These are phyloP conservation scores for Sicyos edulis DNA, from an alignment of 306 rosid species.

Conservation along the genomic window DNA sequence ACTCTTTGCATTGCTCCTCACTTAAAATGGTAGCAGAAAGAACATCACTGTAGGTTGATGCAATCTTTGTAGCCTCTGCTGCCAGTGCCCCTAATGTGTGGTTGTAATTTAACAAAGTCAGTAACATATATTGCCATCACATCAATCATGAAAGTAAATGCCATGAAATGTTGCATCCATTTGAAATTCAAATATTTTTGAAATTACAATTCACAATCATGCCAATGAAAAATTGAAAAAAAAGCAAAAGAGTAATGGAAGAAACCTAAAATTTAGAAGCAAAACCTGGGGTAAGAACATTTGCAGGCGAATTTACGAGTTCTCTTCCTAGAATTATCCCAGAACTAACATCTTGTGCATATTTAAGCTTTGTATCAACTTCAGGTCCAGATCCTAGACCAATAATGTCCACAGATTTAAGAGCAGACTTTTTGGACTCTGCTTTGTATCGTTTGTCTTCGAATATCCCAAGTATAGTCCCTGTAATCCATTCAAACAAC, in stretches of 20 bases:
- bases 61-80: constrained; percentile 87
- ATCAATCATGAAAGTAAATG: not conserved
- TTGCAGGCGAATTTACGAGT: constrained; percentile 93
- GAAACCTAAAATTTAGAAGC: not conserved
- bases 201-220: not conserved
- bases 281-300: constrained; percentile 95
- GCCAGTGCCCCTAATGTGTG: constrained; percentile 60
- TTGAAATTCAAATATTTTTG: not conserved
- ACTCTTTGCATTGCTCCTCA: constrained; percentile 73
- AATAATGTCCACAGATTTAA: constrained; percentile 67
- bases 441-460: constrained; percentile 78
- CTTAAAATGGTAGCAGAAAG: constrained; percentile 70
- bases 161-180: not conserved
- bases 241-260: not conserved
- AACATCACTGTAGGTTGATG: constrained; percentile 69
- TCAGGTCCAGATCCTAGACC: constrained; percentile 88
- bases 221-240: not conserved
- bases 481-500: constrained; percentile 36
- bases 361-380: constrained; percentile 76
- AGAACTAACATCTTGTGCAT: constrained; percentile 67
- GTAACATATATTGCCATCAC: constrained; percentile 5
- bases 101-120: constrained; percentile 26
- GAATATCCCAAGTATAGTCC: constrained; percentile 69
- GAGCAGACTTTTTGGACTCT: constrained; percentile 64
- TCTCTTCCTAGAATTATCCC: constrained; percentile 82